These are phyloP conservation scores for Lasiosphaeriaceae sp. DNA, from an alignment of 495 filamentous ascomycete genomes.

Conservation along the genomic window DNA sequence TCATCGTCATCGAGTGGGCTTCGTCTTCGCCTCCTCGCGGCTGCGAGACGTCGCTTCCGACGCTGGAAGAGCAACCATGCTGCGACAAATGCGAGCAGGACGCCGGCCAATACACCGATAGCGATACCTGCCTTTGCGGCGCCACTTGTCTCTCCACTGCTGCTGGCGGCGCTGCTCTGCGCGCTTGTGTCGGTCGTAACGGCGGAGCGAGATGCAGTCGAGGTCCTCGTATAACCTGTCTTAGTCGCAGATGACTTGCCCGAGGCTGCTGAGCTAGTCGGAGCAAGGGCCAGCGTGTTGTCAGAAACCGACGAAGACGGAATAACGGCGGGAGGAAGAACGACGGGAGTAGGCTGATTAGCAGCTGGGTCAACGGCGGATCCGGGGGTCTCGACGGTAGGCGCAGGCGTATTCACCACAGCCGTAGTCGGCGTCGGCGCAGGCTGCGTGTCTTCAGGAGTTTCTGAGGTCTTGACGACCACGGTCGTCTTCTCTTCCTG, in stretches of 20 bases:
- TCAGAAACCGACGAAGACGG: neutral
- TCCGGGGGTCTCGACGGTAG: no score
- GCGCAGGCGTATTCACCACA: no score
- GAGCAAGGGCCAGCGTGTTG: neutral
- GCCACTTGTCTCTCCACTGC: conserved; percentile 41
- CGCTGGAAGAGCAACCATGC: conserved; percentile 67
- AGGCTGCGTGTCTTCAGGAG: no score
- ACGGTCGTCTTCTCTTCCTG: no score
- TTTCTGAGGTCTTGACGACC: no score
- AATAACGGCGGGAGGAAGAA: neutral
- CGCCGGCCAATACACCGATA: conserved; percentile 68
- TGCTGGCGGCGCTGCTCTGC: conserved; percentile 14
- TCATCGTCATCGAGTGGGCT: conserved; percentile 54
- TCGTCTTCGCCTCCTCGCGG: conserved; percentile 33
- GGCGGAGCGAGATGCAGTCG: conserved; percentile 15
- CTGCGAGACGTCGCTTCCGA: conserved; percentile 46
- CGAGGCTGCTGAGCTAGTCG: neutral
- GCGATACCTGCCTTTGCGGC: conserved; percentile 81
- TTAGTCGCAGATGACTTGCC: neutral
- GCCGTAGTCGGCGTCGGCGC: no score
- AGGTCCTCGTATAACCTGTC: neutral
- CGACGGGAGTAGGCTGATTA: neutral
- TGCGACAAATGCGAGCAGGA: conserved; percentile 55
- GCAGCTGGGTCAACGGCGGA: no score
- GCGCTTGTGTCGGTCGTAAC: conserved; percentile 28